Evolutionary conservation across 73 alveolate species (phyloP).

Genomic region (Paramecium caudatum): DNA sequence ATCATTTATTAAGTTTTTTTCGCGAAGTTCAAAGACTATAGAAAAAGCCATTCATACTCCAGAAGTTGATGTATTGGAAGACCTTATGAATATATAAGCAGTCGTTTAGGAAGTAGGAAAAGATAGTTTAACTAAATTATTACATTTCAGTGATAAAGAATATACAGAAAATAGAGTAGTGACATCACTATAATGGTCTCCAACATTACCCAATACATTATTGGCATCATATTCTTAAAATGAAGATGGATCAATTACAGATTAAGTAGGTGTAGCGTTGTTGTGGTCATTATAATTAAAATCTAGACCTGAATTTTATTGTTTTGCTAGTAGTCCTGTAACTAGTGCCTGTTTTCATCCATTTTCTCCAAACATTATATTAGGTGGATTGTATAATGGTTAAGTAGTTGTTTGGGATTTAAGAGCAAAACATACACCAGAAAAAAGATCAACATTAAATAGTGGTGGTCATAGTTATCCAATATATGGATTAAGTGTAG

Average conservation of each 20-base stretch:
- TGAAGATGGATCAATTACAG: slow-evolving; percentile 87
- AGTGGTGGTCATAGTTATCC: slow-evolving; percentile 89
- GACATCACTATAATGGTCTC: slow-evolving; percentile 62
- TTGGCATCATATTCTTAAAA: slow-evolving; percentile 89
- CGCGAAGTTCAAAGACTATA: slow-evolving; percentile 31
- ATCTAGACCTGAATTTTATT: slow-evolving; percentile 91
- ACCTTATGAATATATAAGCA: background rate
- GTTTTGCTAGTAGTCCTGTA: slow-evolving; percentile 81
- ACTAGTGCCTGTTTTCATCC: slow-evolving; percentile 92
- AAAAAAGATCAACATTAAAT: slow-evolving; percentile 85
- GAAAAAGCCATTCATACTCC: slow-evolving; percentile 49
- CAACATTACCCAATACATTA: slow-evolving; percentile 67
- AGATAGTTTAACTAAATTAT: background rate
- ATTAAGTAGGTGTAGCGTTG: slow-evolving; percentile 91
- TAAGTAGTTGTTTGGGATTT: slow-evolving; percentile 94
- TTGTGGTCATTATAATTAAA: slow-evolving; percentile 90
- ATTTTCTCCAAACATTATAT: slow-evolving; percentile 86
- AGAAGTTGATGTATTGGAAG: slow-evolving; percentile 50
- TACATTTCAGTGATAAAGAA: background rate
- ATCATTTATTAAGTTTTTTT: slow-evolving; percentile 6
- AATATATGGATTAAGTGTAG: slow-evolving; percentile 87
- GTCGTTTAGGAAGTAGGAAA: slow-evolving; percentile 9
- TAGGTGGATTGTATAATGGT: slow-evolving; percentile 96
- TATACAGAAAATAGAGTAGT: slow-evolving; percentile 64
- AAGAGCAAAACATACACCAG: slow-evolving; percentile 89